These are phyloP conservation scores for Jatropha curcas DNA, from an alignment of 345 rosid species.

Conservation along the genomic window DNA sequence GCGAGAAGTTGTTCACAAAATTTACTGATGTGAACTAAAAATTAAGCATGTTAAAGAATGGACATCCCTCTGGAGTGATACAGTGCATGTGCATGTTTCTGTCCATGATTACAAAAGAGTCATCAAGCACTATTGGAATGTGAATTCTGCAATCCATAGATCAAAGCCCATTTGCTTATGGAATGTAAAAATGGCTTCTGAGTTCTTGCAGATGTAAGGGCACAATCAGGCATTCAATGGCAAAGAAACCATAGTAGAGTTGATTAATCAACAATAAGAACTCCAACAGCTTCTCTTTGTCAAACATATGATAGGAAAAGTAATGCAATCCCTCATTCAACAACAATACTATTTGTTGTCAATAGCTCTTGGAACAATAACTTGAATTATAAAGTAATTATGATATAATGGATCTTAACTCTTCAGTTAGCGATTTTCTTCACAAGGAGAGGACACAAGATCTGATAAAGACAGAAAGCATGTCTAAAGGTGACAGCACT, in stretches of 20 bases:
- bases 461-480: background rate
- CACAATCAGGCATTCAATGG: background rate
- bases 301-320: background rate
- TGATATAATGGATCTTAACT: no score
- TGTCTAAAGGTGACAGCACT: background rate
- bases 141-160: background rate
- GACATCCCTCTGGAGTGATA: background rate
- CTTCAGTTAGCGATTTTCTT: no score
- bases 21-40: background rate
- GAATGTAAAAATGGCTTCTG: background rate
- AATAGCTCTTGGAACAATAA: no score
- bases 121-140: no score
- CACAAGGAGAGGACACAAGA: no score
- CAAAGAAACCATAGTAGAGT: background rate
- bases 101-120: no score
- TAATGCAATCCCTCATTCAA: background rate
- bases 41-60: background rate
- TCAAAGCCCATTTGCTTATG: background rate
- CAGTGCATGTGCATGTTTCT: no score
- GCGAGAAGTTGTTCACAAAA: background rate
- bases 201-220: background rate
- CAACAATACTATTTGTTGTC: background rate
- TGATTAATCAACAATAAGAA: background rate
- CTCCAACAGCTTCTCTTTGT: background rate
- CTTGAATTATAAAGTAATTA: no score